phyloP scores from a whole-genome alignment of 2,329 filamentous ascomycete genomes.

The Claviceps sp. region DNA sequence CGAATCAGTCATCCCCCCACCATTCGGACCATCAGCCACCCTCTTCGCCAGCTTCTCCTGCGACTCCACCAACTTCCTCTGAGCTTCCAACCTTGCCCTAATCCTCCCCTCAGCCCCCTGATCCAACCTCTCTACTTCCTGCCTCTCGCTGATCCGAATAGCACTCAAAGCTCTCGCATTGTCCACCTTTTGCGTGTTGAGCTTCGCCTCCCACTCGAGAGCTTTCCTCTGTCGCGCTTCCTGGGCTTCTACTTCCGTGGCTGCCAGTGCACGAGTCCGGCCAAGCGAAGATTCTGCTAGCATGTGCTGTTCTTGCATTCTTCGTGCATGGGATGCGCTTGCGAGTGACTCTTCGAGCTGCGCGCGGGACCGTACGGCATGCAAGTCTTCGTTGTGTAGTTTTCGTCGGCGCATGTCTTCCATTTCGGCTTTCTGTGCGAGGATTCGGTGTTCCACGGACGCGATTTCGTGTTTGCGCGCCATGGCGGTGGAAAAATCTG shows the following conservation, averaged over 20 bases:
- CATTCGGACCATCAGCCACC: conserved; percentile 26
- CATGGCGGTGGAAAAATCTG: conserved; percentile 35
- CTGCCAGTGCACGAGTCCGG: conserved; percentile 30
- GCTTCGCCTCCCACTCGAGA: conserved; percentile 34
- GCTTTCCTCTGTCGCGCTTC: conserved; percentile 27
- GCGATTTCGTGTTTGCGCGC: conserved; percentile 38
- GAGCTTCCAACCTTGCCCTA: conserved; percentile 32
- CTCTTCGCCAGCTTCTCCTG: conserved; percentile 27
- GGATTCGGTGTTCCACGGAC: conserved; percentile 36
- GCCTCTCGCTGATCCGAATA: conserved; percentile 35
- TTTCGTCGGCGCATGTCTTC: conserved; percentile 36
- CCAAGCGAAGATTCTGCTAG: conserved; percentile 32
- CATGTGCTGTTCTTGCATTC: conserved; percentile 32
- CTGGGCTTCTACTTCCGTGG: conserved; percentile 33
- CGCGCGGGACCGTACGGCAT: conserved; percentile 28
- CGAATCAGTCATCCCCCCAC: conserved; percentile 10
- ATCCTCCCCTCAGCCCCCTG: conserved; percentile 30
- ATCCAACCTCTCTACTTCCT: conserved; percentile 37
- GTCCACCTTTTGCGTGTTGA: conserved; percentile 31
- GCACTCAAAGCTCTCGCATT: conserved; percentile 36
- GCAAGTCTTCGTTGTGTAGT: conserved; percentile 32
- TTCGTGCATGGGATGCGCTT: conserved; percentile 17
- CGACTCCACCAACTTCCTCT: conserved; percentile 38
- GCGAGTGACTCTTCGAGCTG: conserved; percentile 31
- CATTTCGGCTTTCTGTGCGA: conserved; percentile 32